phyloP scores from a whole-genome alignment of 108 stramenopile species.

The Seminavis robusta region DNA sequence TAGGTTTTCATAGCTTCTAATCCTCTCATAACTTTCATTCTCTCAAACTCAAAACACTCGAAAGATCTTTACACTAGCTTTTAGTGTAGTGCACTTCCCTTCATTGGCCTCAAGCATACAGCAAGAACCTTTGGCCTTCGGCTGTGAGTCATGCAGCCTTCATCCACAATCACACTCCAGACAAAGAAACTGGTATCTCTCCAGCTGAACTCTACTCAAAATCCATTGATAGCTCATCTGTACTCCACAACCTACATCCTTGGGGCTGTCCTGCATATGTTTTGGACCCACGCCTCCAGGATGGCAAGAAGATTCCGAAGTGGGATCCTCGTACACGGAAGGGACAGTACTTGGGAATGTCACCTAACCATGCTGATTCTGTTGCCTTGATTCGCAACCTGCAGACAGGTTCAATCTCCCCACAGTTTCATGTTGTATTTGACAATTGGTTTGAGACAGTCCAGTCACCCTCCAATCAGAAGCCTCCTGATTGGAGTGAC shows the following conservation, averaged over 20 bases:
- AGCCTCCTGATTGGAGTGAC: no score
- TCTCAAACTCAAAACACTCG: no score
- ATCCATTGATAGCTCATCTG: no score
- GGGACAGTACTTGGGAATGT: constrained; percentile 38
- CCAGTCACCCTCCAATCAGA: no score
- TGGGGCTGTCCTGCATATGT: constrained; percentile 56
- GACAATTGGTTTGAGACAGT: no score
- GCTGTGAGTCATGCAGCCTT: constrained; percentile 45
- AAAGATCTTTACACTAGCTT: no score
- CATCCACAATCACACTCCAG: constrained; percentile 34
- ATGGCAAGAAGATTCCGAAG: constrained; percentile 48
- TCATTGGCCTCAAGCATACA: constrained; percentile 58
- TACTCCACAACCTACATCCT: constrained; percentile 18
- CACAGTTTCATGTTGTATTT: constrained; percentile 49
- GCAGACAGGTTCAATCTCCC: constrained; percentile 24
- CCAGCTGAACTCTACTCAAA: no score
- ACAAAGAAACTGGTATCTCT: constrained; percentile 13
- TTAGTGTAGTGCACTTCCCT: no score
- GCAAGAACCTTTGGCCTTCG: no score
- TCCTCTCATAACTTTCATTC: no score
- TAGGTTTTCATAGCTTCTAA: no score
- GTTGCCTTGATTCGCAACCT: constrained; percentile 39
- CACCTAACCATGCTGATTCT: constrained; percentile 19
- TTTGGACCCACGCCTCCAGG: constrained; percentile 46
- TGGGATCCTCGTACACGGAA: constrained; percentile 36